A percentile compares a stretch with the other conserved stretches of the same genome.
Conservation (phyloP, 2,329 filamentous ascomycete species). For the Arthroderma uncinatum region DNA sequence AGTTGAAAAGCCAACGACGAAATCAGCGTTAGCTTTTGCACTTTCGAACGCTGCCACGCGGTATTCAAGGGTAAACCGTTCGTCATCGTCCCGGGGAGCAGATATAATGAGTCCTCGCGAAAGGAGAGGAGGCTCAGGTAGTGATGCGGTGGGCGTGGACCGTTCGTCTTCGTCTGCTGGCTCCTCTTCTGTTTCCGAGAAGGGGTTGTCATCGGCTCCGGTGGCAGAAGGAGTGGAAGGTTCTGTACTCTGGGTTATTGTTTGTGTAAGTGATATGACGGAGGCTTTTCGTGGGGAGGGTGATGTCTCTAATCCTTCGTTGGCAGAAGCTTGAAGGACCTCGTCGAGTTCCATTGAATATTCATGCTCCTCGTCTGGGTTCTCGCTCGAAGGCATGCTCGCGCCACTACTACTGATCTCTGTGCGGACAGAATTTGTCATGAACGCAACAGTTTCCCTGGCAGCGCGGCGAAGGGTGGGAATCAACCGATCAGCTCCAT, state of each 20-base stretch:
- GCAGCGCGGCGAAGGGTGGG: conserved; percentile 34
- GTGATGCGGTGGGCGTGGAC: not conserved
- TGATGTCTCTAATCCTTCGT: not conserved
- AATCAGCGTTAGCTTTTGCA: conserved; percentile 31
- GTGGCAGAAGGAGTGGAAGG: conserved; percentile 17
- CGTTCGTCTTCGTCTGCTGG: conserved; percentile 9
- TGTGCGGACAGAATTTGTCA: conserved; percentile 30
- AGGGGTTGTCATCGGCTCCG: conserved; percentile 4
- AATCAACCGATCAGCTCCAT: conserved; percentile 33
- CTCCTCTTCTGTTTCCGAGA: conserved; percentile 8
- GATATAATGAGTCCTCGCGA: conserved; percentile 29
- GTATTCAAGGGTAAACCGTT: conserved; percentile 26
- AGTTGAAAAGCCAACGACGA: conserved; percentile 30
- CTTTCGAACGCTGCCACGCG: conserved; percentile 28
- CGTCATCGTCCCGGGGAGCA: conserved; percentile 24
- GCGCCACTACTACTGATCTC: conserved; percentile 28
- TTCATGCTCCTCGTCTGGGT: not conserved
- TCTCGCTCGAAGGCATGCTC: not conserved
- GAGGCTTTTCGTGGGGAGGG: conserved; percentile 26
- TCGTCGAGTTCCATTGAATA: conserved; percentile 1
- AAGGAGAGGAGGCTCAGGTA: conserved; percentile 25
- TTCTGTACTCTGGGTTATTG: conserved; percentile 29
- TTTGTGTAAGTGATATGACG: conserved; percentile 34
- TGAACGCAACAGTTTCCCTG: conserved; percentile 30
- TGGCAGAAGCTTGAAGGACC: not conserved